phyloP scores from a whole-genome alignment of 2,329 filamentous ascomycete species.

The Fonsecaea pedrosoi region DNA sequence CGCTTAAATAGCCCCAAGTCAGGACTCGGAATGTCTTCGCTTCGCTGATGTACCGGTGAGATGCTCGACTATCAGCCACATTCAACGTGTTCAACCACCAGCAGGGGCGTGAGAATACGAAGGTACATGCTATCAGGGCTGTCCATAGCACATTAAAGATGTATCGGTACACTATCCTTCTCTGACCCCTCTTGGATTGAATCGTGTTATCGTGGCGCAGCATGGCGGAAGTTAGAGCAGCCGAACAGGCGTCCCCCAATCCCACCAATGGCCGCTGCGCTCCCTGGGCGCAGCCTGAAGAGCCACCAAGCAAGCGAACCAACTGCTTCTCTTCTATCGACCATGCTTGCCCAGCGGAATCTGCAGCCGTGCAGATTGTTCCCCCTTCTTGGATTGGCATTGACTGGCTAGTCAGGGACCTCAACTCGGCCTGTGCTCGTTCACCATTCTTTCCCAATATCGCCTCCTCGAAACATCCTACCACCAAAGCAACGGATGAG shows the following conservation, averaged over 20 bases:
- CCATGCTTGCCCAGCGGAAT: constrained; percentile 10
- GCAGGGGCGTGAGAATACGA: constrained; percentile 16
- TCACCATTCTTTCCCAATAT: constrained; percentile 6
- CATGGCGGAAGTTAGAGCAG: constrained; percentile 9
- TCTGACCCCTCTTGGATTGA: not conserved
- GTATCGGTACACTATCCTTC: too few species aligned
- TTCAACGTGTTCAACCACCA: not conserved
- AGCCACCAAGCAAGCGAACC: constrained; percentile 13
- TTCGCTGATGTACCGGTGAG: constrained; percentile 20
- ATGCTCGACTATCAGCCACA: constrained; percentile 22
- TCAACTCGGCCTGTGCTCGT: constrained; percentile 2
- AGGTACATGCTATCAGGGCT: constrained; percentile 7
- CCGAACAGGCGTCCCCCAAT: constrained; percentile 15
- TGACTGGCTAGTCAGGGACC: constrained; percentile 20
- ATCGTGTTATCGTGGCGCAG: constrained; percentile 26
- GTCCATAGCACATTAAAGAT: not conserved
- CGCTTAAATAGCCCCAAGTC: not conserved
- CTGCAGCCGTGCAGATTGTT: constrained; percentile 20
- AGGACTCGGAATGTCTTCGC: constrained; percentile 7
- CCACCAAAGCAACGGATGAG: not conserved
- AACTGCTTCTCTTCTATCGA: constrained; percentile 15
- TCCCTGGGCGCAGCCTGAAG: constrained; percentile 4
- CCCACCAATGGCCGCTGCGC: constrained; percentile 14
- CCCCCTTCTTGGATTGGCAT: constrained; percentile 16
- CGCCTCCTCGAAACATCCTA: constrained; percentile 16